Conservation (phyloP, 768 basidiomycete genomes). For the Lactarius indigo region DNA sequence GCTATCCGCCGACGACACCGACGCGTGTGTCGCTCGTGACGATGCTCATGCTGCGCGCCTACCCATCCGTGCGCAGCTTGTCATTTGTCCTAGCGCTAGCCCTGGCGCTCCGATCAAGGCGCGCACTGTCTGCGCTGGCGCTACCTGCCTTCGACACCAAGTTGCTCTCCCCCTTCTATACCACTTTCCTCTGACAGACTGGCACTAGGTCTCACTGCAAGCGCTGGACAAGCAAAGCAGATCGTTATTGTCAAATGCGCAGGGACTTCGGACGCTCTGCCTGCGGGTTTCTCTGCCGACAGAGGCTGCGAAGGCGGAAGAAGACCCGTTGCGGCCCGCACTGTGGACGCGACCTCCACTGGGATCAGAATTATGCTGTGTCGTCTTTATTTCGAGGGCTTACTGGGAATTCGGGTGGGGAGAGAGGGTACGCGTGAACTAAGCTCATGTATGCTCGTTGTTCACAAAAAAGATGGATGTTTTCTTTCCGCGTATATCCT, state of each 20-base stretch:
- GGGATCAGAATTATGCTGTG: slow-evolving; percentile 27
- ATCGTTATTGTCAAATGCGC: slow-evolving; percentile 29
- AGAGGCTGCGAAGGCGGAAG: slow-evolving; percentile 37
- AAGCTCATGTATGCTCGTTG: neutral
- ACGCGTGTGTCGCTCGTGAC: slow-evolving; percentile 30
- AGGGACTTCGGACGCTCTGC: slow-evolving; percentile 30
- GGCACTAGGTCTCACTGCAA: slow-evolving; percentile 22
- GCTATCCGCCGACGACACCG: too few relatives aligned
- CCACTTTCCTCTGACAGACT: too few relatives aligned
- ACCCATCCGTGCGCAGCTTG: slow-evolving; percentile 10
- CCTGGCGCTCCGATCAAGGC: slow-evolving; percentile 35
- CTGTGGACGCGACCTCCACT: slow-evolving; percentile 30
- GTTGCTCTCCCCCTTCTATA: too few relatives aligned
- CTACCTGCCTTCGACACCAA: too few relatives aligned
- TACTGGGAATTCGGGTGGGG: slow-evolving; percentile 27
- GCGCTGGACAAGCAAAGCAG: slow-evolving; percentile 32
- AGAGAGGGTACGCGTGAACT: slow-evolving; percentile 7
- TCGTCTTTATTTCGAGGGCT: slow-evolving; percentile 32
- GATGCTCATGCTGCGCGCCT: slow-evolving; percentile 24
- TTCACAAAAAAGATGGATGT: too few relatives aligned
- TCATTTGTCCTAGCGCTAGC: slow-evolving; percentile 28
- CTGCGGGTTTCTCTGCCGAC: slow-evolving; percentile 38
- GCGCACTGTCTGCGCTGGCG: slow-evolving; percentile 29
- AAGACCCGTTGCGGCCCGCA: slow-evolving; percentile 28
- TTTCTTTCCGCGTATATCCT: neutral